Evolutionary conservation across 2,329 filamentous ascomycete species (phyloP), one percentile per base, ranked within the genome.

Genomic region (Monosporascus sp.): DNA sequence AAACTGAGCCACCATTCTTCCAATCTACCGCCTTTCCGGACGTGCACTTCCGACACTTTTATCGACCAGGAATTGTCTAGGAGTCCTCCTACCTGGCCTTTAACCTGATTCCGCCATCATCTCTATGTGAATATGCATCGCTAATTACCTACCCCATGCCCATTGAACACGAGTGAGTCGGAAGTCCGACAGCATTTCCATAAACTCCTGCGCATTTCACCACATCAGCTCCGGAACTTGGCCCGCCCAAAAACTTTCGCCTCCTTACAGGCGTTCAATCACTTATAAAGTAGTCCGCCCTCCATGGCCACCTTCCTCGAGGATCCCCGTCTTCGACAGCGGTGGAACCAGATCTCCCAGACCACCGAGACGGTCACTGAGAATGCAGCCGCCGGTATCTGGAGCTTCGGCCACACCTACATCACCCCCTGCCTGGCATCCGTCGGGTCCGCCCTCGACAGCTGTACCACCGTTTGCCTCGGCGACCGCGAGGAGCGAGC

Each of bases 281-380:
- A 39, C 45, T 24, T 48, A 47, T 22, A 54, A 41, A 59, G 49
- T 47, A 47, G 35, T 22, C 20, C 49, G 14, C 5, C 44, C 49
- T 56, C 47, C 37, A 45, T 57, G 37, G 83, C 83, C 81, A 74
- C 79, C 51, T 83, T 87, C 60, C 75, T 87, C 59, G 83, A 87
- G 66, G 92, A 97, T 72, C 92, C 92, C 56, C 89, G 92, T 65
- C 84, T 96, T 70, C 90, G 92, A 60, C 91, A 96, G 71, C 90
- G 89, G 63, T 90, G 96, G 82, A 95, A 97, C 69, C 90, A 94
- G 67, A 87, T 97, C 68, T 87, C 89, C 6, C 88, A 94, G 62
- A 96, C 93, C 65, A 84, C 95, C 71, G 93, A 97, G 72, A 82
- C 88, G 35, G 90, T 90, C 47, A 96, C 95, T 55, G 90, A 96